Conservation (phyloP, 129 eudicot genomes). For the Calendula officinalis region DNA sequence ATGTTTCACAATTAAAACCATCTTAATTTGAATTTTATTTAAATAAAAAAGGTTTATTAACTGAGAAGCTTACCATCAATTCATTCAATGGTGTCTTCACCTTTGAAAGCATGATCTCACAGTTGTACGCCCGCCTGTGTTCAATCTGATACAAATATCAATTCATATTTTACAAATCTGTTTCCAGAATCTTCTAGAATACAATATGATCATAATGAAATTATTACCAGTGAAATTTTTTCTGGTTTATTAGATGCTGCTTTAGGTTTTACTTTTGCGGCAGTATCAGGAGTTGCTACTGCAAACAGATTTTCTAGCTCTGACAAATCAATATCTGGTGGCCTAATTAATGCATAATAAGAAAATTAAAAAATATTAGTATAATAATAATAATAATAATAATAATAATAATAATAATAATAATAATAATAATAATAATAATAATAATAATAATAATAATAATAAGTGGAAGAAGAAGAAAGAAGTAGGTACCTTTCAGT, state of each 20-base stretch:
- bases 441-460: too few species aligned
- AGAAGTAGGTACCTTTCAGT: conserved; percentile 70
- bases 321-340: conserved; percentile 87
- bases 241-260: conserved; percentile 55
- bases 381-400: conserved; percentile 3
- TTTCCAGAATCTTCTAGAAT: not conserved
- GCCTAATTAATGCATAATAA: too few species aligned
- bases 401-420: not conserved
- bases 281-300: conserved; percentile 51
- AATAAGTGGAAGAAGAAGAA: conserved; percentile 10
- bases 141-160: conserved; percentile 61
- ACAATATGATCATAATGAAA: not conserved
- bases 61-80: conserved; percentile 63
- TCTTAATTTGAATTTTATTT: not conserved
- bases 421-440: too few species aligned
- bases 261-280: conserved; percentile 44
- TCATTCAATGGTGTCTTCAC: conserved; percentile 78
- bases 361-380: too few species aligned
- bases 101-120: conserved; percentile 96
- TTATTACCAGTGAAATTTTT: conserved; percentile 77
- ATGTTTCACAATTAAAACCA: conserved; percentile 23
- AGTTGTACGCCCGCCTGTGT: conserved; percentile 83
- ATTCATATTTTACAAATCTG: conserved; percentile 4
- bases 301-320: conserved; percentile 91
- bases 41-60: too few species aligned